Percentiles rank a stretch among this genome's conserved stretches.
Evolutionary conservation across 768 basidiomycete genomes (phyloP).

Genomic region (Trametes cinnabarina): DNA sequence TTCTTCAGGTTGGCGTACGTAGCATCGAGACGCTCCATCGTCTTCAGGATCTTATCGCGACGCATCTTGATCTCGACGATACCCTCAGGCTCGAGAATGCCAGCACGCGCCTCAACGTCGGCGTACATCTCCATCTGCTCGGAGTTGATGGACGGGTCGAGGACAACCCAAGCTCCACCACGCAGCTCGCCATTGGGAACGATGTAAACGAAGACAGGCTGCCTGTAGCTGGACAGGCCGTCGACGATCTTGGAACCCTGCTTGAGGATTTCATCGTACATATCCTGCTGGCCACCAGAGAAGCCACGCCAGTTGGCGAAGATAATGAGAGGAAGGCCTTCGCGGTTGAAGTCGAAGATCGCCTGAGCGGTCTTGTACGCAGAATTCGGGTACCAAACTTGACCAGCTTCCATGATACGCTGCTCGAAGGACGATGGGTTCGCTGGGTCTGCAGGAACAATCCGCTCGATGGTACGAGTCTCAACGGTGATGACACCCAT

Average conservation of each 20-base stretch:
- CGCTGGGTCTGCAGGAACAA: slow-evolving; percentile 96
- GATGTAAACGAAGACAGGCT: slow-evolving; percentile 97
- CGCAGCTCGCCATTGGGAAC: slow-evolving; percentile 98
- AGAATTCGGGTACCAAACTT: slow-evolving; percentile 99
- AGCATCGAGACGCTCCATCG: slow-evolving; percentile 93
- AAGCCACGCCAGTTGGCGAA: slow-evolving; percentile 99
- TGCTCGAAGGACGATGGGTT: slow-evolving; percentile 97
- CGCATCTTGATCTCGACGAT: slow-evolving; percentile 98
- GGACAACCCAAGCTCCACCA: slow-evolving; percentile 98
- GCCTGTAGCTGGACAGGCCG: slow-evolving; percentile 93
- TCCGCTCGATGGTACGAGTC: slow-evolving; percentile 93
- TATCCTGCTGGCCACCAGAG: slow-evolving; percentile 99
- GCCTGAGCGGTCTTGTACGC: slow-evolving; percentile 99
- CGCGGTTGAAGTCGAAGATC: slow-evolving; percentile 97
- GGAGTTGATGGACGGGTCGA: slow-evolving; percentile 96
- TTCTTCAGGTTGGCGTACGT: slow-evolving; percentile 79
- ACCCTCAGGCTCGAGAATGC: slow-evolving; percentile 96
- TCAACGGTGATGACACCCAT: slow-evolving; percentile 98
- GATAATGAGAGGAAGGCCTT: slow-evolving; percentile 94
- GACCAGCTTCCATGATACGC: slow-evolving; percentile 98
- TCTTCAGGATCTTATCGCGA: slow-evolving; percentile 81
- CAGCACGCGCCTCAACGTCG: slow-evolving; percentile 91
- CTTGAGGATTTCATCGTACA: slow-evolving; percentile 97
- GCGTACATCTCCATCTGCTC: slow-evolving; percentile 99
- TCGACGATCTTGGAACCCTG: slow-evolving; percentile 99